phyloP scores from a whole-genome alignment of 2,329 filamentous ascomycete genomes.

The Paecilomyces formosus region DNA sequence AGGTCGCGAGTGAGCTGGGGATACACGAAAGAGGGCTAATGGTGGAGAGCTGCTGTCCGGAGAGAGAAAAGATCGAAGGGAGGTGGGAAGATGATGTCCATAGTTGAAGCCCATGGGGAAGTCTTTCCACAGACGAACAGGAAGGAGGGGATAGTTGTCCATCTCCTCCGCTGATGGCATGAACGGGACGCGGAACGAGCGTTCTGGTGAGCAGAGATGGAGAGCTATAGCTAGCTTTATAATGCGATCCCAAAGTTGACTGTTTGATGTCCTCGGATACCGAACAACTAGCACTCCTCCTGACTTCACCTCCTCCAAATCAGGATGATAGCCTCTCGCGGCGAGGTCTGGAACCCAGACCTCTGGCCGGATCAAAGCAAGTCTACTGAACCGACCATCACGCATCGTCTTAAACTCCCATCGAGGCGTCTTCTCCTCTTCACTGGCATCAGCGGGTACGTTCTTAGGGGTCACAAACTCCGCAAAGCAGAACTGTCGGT shows the following conservation, averaged over 20 bases:
- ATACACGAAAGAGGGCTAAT: constrained; percentile 48
- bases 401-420: constrained; percentile 38
- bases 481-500: constrained; percentile 77
- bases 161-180: constrained; percentile 38
- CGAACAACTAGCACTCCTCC: constrained; percentile 47
- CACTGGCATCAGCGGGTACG: constrained; percentile 10
- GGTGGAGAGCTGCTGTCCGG: constrained; percentile 27
- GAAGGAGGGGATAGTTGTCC: constrained; percentile 35
- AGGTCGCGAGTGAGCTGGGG: constrained; percentile 37
- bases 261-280: constrained; percentile 28
- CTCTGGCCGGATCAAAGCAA: constrained; percentile 61
- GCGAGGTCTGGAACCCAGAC: constrained; percentile 52
- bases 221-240: constrained; percentile 21
- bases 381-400: constrained; percentile 44
- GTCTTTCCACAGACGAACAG: constrained; percentile 51
- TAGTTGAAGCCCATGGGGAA: constrained; percentile 36
- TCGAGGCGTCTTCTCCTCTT: constrained; percentile 36
- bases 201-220: constrained; percentile 24
- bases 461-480: constrained; percentile 43
- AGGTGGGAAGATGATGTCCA: constrained; percentile 34
- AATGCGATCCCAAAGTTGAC: constrained; percentile 5
- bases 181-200: constrained; percentile 48
- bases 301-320: constrained; percentile 42
- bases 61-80: constrained; percentile 42
- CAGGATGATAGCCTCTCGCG: constrained; percentile 32